Evolutionary conservation across 1,284 basidiomycete genomes (phyloP).

Genomic region (Waitea zeae): DNA sequence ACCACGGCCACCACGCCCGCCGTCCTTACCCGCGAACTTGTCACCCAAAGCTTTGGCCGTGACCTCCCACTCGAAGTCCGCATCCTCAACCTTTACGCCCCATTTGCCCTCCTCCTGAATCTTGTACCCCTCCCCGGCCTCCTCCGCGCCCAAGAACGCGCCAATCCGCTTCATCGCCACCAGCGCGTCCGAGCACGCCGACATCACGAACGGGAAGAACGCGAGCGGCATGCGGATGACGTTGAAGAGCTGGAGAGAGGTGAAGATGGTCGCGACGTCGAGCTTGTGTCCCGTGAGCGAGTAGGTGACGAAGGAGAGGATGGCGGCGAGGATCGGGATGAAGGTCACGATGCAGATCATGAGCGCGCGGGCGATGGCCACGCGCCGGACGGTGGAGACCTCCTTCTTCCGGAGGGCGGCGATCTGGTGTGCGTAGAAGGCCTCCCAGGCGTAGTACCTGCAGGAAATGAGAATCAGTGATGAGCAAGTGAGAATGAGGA

Average conservation of each 20-base stretch:
- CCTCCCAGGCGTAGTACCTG: slow-evolving; percentile 45
- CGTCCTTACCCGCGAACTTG: slow-evolving; percentile 6
- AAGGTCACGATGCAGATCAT: slow-evolving; percentile 41
- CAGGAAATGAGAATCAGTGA: too few relatives aligned
- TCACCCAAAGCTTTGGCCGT: background rate
- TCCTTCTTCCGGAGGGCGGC: slow-evolving; percentile 31
- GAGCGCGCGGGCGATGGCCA: slow-evolving; percentile 33
- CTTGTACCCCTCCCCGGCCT: slow-evolving; percentile 32
- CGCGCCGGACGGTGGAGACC: slow-evolving; percentile 27
- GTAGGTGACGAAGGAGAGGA: slow-evolving; percentile 68
- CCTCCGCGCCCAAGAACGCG: slow-evolving; percentile 46
- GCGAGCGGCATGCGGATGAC: slow-evolving; percentile 37
- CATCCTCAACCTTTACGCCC: slow-evolving; percentile 2
- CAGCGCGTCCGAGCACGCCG: slow-evolving; percentile 34
- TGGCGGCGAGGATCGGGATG: slow-evolving; percentile 48
- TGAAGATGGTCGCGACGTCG: slow-evolving; percentile 56
- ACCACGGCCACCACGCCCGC: slow-evolving; percentile 3
- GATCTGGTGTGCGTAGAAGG: slow-evolving; percentile 41
- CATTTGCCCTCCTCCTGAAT: slow-evolving; percentile 17
- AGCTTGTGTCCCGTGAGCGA: slow-evolving; percentile 45
- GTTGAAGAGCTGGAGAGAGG: slow-evolving; percentile 59
- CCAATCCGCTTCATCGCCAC: slow-evolving; percentile 45
- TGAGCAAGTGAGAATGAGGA: too few relatives aligned
- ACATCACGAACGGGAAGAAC: slow-evolving; percentile 33
- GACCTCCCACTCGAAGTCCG: slow-evolving; percentile 1